Base-by-base conservation (phyloP, 2,329 filamentous ascomycete species). In the Zarea fungicola region DNA sequence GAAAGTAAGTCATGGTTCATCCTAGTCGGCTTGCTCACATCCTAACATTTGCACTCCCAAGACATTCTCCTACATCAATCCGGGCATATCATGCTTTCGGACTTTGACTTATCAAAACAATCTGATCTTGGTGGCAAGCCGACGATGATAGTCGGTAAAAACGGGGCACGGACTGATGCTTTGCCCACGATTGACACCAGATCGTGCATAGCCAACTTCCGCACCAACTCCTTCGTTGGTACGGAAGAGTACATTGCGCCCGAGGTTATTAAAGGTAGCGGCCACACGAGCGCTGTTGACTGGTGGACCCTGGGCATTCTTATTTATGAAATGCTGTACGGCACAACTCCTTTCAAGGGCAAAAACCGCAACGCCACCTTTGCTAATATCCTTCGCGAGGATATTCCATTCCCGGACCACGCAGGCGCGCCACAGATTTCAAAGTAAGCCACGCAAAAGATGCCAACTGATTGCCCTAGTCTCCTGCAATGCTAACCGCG, bases 61-160 rank as follows among this genome's bases (percentile, higher is more conserved):
- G 91, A 99, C 61, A 99, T 99, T 56, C 77, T 99, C 13, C 82
- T 99, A 19, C 93, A 99, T 66, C 93, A 99, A 68, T 97, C 93
- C n/a, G 93, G 93, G 14, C 93, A 99, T 68, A 99, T 99, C 60
- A 99, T 99, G 93, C 80, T 99, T 65, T 97, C 93, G 53, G 93
- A 99, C 72, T 99, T 99, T 69, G 93, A 99, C 69, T 72, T 99
- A 54, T 96, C 91, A 9, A 99, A 99, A 70, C 93, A 99, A 70
- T 99, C 93, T 6, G 93, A 95, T 57, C 85, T 89, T 14, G 93
- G 91, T 62, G 93, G 93, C 71, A 92, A 92, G 63, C 93, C 93
- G 42, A 96, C 91, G 21, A 97, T 99, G 92, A 96, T 99, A 61
- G 79, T 96, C 53, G 89, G 88, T 57, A 90, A 89, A 65, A 91